Evolutionary conservation across 208 protist genomes (phyloP).

Genomic region (Trypanosoma avium): DNA sequence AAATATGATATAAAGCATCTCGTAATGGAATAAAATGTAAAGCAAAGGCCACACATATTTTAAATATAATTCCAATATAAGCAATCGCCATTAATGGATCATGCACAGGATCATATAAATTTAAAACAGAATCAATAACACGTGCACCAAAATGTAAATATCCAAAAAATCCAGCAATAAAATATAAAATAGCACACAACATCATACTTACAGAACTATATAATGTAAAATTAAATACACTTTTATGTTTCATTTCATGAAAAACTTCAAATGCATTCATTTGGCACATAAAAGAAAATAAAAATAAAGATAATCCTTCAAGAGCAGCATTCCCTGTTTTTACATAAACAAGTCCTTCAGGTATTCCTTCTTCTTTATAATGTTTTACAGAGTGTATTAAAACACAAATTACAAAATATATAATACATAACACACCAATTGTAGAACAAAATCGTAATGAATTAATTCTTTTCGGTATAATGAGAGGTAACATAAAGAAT

Average conservation of each 20-base stretch:
- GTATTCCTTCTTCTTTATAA: slow-evolving; percentile 16
- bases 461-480: slow-evolving; percentile 37
- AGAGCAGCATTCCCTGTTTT: slow-evolving; percentile 23
- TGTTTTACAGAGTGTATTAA: slow-evolving; percentile 29
- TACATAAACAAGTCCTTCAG: slow-evolving; percentile 14
- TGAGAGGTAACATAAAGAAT: slow-evolving; percentile 40
- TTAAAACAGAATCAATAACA: slow-evolving; percentile 43
- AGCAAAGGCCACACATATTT: slow-evolving; percentile 60
- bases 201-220: slow-evolving; percentile 28
- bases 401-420: slow-evolving; percentile 32
- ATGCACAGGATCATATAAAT: slow-evolving; percentile 58
- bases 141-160: slow-evolving; percentile 74
- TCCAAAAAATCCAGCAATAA: slow-evolving; percentile 62
- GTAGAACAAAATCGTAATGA: slow-evolving; percentile 38
- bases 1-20: slow-evolving; percentile 59
- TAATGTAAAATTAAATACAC: slow-evolving; percentile 17
- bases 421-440: slow-evolving; percentile 30
- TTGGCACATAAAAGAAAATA: slow-evolving; percentile 52
- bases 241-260: slow-evolving; percentile 33
- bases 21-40: slow-evolving; percentile 63
- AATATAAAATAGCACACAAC: slow-evolving; percentile 67
- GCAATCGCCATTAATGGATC: slow-evolving; percentile 66
- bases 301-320: slow-evolving; percentile 32
- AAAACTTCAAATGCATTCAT: slow-evolving; percentile 43
- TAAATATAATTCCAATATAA: slow-evolving; percentile 71